Evolutionary conservation across 345 rosid species (phyloP), one percentile per base, ranked within the genome.

Genomic region (Eucalyptus cloeziana): DNA sequence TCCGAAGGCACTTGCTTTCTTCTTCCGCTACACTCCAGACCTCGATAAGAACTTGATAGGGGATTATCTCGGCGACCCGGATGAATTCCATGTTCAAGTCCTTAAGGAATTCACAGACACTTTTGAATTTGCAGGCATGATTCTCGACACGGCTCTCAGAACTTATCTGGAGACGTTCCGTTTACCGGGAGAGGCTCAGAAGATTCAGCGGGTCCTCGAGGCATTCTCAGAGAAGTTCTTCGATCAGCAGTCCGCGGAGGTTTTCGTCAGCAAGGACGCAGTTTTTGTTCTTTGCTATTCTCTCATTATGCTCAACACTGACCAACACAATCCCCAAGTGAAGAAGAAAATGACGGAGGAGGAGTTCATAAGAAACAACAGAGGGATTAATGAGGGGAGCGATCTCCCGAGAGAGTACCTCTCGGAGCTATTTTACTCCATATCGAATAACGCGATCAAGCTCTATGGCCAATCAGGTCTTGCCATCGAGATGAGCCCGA

Each of bases 301-400:
- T 3, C 94, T 97, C 88, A 96, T 97, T 37, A 97, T 97, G 99
- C 98, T 97, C 56, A 97, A 97, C 56, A 96, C 99, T 2, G 99
- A 97, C 88, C 98, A 95, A 45, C 99, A 97, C 90, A 97, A 97
- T 83, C 98, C 98, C 10, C 99, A 97, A 86, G 98, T 96, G 10
- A 96, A 94, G 94, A 97, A 95, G 90, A 97, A 95, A 91, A 97
- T 97, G 99, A 96, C 99, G 5, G 99, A 96, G 90, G 99, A 97
- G 79, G 99, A 97, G 87, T 97, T 97, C 87, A 96, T 97, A 30
- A 93, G 95, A 86, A 97, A 97, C 91, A 96, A 97, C 67, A 91
- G 99, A 88, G 97, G 94, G 17, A 97, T 97, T 62, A 96, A 97
- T 86, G 98, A 91, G 7, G 99, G 97, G 31, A 94, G 94, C 62